Evolutionary conservation across 176 grass and related monocot species (phyloP), one percentile per base, ranked within the genome.

Genomic region (Typha latifolia): DNA sequence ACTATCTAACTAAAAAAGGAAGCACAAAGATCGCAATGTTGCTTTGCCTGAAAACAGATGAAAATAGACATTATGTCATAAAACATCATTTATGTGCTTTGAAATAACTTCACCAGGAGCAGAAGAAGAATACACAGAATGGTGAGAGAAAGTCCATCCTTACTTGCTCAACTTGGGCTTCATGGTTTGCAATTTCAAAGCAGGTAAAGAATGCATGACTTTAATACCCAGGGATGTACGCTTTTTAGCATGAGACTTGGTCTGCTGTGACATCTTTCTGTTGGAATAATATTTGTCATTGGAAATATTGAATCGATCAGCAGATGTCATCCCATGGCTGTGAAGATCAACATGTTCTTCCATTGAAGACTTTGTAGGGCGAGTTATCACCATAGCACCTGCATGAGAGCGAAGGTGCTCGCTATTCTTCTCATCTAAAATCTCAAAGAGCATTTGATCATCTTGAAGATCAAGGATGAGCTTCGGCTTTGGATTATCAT

Each of bases 231-330:
- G 73, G 34, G 78, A 74, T 74, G 88, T 64, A 74, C 89, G 85
- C 32, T 92, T 92, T 79, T 97, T 97, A 49, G 85, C 82, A 80
- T 86, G 85, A 72, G 88, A 84, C 84, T 91, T 96, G 66, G 88
- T 83, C 77, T 97, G 88, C 68, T 88, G 83, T 13, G 88, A 82
- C 49, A 64, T 77, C 69, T 92, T 92, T 82, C 73, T 79, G 67
- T 84, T 97, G 63, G 93, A 83, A 84, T 97, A 97, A 77, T 86
- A 97, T 69, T 86, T 89, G 69, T 97, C 93, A 49, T 97, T 97
- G 63, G 93, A 97, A 47, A 97, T 91, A 72, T 97, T 85, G 64
- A 97, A 97, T 67, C 61, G 77, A 29, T 80, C 68, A 77, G 66
- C 69, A 64, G 74, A 78, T 78, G 73, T 23, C 75, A 80, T 56